These are phyloP conservation scores for Avicennia marina DNA, from an alignment of 257 asterid species.

Conservation along the genomic window DNA sequence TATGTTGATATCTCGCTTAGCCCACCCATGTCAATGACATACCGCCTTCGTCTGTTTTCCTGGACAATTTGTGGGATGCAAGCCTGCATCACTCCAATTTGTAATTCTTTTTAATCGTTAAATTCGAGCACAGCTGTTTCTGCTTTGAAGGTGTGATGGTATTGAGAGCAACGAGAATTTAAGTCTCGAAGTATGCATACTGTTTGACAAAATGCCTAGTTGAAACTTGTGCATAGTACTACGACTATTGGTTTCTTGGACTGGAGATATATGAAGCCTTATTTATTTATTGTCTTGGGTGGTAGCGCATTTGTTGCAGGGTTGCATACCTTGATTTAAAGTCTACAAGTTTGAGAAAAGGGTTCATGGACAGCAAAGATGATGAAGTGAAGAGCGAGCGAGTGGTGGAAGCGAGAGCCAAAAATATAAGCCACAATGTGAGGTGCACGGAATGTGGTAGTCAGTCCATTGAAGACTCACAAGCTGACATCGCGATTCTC, in stretches of 20 bases:
- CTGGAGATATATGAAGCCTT: too few relatives aligned
- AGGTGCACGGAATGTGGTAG: constrained; percentile 97
- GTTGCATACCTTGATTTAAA: constrained; percentile 4
- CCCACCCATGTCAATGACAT: too few relatives aligned
- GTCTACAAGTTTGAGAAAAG: neutral
- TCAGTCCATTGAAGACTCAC: constrained; percentile 95
- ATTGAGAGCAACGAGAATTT: too few relatives aligned
- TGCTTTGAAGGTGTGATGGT: too few relatives aligned
- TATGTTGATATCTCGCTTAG: too few relatives aligned
- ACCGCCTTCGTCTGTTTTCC: too few relatives aligned
- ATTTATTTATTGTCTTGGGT: too few relatives aligned
- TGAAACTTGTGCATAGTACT: neutral
- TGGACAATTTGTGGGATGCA: too few relatives aligned
- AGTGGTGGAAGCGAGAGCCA: constrained; percentile 81
- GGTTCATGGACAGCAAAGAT: constrained; percentile 53
- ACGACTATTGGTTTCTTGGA: too few relatives aligned
- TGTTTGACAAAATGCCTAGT: constrained; percentile 29
- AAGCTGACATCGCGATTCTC: constrained; percentile 88
- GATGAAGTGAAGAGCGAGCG: constrained; percentile 55
- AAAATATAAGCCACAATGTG: constrained; percentile 87
- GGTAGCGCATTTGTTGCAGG: constrained; percentile 4
- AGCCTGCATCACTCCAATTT: too few relatives aligned
- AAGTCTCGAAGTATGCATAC: neutral
- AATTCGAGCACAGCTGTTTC: too few relatives aligned
- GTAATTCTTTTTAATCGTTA: too few relatives aligned